Percentiles rank a stretch among this genome's conserved stretches.
phyloP scores from a whole-genome alignment of 139 green algal genomes.

The Tetradesmus obliquus region DNA sequence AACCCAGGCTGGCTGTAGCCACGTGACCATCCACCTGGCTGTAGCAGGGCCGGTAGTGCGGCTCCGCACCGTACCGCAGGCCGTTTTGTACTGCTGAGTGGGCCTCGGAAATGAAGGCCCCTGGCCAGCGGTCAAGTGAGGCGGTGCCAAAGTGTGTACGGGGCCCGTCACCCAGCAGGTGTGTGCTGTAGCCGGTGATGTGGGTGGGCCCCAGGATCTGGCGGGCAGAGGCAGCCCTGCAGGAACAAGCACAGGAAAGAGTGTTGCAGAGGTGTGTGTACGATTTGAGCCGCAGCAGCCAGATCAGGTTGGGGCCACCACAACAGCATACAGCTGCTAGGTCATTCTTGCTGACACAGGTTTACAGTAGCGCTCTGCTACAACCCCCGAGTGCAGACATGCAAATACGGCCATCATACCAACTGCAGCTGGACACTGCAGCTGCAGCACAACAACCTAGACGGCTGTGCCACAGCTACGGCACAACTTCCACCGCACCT shows the following conservation, averaged over 20 bases:
- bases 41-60: conserved; percentile 19
- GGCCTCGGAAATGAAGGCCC: neutral
- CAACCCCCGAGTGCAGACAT: no score
- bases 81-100: neutral
- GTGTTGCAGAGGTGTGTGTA: neutral
- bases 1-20: neutral
- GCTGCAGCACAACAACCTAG: no score
- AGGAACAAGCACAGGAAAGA: neutral
- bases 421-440: no score
- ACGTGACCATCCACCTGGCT: neutral
- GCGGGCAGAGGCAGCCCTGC: neutral
- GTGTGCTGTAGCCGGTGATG: neutral
- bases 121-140: neutral
- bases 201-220: neutral
- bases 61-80: neutral
- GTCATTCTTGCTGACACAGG: no score
- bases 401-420: no score
- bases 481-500: neutral
- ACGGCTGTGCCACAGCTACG: no score
- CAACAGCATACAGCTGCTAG: no score
- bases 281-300: no score
- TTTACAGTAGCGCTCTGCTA: no score
- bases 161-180: conserved; percentile 19
- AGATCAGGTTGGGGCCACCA: no score
- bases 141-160: conserved; percentile 15